Base-by-base conservation (phyloP, 192 early-diverging fungal genomes). In the Coemansia sp. region DNA sequence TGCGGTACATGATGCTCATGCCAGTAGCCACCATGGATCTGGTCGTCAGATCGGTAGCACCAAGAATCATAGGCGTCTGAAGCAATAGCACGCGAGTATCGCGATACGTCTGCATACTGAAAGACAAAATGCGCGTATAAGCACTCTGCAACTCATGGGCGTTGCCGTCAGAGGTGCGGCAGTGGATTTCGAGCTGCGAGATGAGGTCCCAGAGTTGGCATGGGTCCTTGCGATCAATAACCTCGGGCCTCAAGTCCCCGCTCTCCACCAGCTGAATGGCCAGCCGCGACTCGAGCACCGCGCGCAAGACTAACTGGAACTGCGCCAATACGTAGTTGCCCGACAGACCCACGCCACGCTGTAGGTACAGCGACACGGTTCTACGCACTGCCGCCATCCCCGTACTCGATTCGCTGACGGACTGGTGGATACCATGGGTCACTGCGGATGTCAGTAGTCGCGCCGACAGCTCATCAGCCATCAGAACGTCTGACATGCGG, bases 271-370 rank as follows among this genome's bases (percentile, higher is more conserved):
- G 76, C 24, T 58, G 67, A 40, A 62, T 38, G 0, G 72, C 81
- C 41, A 75, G 66, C 5, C 73, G 81, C 33, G 82, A 80, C 70
- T 80, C 78, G 24, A 84, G 82, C 52, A 84, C 69, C 5, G 82
- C 71, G 31, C 78, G 74, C 58, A 80, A 22, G 20, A 74, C 82
- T 5, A 63, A 44, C 57, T 80, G 66, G 47, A 72, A 69, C 65
- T 72, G 82, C n/a, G 63, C 73, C 43, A 75, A 50, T 41, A 79
- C 58, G 13, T 73, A 62, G 64, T 68, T 75, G 40, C 73, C 57
- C 31, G 78, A 79, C 50, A 79, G 20, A 4, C 68, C 65, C 2
- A 79, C 39, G 24, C 69, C 73, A 18, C 43, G 24, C 60, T 71
- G 78, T 44, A 64, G 40, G 52, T 79, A 79, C 50, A 71, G 73